These are phyloP conservation scores for Exophiala sp. DNA, from an alignment of 2,329 filamentous ascomycete species.

Conservation along the genomic window DNA sequence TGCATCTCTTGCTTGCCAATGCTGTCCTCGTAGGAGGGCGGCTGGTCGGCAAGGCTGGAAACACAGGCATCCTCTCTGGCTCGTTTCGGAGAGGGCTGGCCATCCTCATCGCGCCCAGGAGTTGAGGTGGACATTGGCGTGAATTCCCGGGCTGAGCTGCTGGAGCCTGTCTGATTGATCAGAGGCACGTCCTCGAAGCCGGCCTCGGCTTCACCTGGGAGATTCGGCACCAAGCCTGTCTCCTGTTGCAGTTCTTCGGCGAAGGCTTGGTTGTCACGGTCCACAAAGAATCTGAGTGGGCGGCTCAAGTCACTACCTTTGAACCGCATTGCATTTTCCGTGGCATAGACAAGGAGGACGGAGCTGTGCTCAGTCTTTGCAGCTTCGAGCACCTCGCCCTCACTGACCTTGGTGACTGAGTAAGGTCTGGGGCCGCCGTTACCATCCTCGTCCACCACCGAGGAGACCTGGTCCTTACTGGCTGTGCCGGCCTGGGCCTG, in stretches of 20 bases:
- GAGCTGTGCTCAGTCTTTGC: conserved; percentile 48
- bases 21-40: conserved; percentile 34
- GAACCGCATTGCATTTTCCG: conserved; percentile 41
- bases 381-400: conserved; percentile 51
- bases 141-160: conserved; percentile 21
- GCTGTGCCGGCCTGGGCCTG: conserved; percentile 16
- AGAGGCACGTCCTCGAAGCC: conserved; percentile 25
- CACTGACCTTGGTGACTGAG: conserved; percentile 40
- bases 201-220: conserved; percentile 7
- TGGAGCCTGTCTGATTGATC: conserved; percentile 22
- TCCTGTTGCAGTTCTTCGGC: conserved; percentile 28
- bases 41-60: conserved; percentile 10
- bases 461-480: conserved; percentile 15
- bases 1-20: conserved; percentile 38
- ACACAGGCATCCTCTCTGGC: conserved; percentile 9
- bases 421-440: conserved; percentile 36
- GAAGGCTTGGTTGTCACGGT: conserved; percentile 44
- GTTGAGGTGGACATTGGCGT: conserved; percentile 28
- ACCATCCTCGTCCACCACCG: not conserved
- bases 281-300: conserved; percentile 41
- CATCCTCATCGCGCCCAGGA: conserved; percentile 22
- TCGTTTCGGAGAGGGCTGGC: conserved; percentile 26
- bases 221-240: conserved; percentile 6
- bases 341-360: conserved; percentile 56
- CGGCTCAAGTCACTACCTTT: conserved; percentile 29